phyloP scores from a whole-genome alignment of 495 filamentous ascomycete genomes.

The Xylaria sp. region DNA sequence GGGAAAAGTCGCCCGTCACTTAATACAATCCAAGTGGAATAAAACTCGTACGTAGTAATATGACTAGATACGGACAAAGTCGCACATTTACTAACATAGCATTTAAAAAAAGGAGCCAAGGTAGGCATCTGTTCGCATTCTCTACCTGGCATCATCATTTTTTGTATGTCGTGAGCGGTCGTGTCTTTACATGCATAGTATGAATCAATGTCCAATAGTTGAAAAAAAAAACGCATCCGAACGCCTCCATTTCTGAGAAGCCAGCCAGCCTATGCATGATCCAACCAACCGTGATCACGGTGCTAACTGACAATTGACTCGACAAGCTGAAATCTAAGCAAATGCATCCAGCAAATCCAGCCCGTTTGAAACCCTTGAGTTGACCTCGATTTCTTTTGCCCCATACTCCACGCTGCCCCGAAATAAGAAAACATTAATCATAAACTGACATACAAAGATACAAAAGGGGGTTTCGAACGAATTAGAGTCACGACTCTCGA shows the following conservation, averaged over 20 bases:
- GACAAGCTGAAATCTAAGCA: neutral
- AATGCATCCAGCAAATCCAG: neutral
- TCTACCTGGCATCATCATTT: neutral
- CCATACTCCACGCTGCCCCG: slow-evolving; percentile 22
- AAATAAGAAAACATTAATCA: slow-evolving; percentile 13
- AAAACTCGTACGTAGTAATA: neutral
- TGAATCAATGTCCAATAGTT: neutral
- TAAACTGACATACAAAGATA: slow-evolving; percentile 6
- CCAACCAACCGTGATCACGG: neutral
- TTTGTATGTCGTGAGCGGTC: neutral
- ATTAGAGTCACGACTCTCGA: neutral
- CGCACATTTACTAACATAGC: too few species aligned
- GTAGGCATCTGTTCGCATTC: neutral
- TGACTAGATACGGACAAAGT: neutral
- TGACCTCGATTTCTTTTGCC: slow-evolving; percentile 3
- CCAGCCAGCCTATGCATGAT: neutral
- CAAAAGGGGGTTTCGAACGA: neutral
- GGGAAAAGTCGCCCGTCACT: neutral
- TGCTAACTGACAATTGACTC: neutral
- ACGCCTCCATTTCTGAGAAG: neutral
- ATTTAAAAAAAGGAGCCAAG: neutral
- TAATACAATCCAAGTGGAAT: neutral
- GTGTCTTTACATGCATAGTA: neutral
- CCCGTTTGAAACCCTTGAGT: neutral
- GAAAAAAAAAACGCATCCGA: neutral